Conservation (phyloP, 73 alveolate genomes). For the Paramecium octaurelia region DNA sequence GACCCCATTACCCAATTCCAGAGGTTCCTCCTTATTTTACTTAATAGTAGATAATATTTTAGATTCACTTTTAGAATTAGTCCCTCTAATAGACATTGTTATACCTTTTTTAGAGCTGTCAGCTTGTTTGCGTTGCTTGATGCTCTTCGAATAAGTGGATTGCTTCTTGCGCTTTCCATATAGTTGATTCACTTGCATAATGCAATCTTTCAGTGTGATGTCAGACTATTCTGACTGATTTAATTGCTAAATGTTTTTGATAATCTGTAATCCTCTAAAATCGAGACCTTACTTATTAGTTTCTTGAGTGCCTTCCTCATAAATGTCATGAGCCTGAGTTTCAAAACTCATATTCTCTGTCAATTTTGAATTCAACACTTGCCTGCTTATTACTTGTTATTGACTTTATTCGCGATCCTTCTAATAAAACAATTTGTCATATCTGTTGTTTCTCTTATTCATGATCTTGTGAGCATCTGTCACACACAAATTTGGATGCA, state of each 20-base stretch:
- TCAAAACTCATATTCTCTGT: not conserved
- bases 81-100: not conserved
- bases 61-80: constrained; percentile 10
- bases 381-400: not conserved
- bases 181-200: not conserved
- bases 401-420: not conserved
- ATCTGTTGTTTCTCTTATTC: not conserved
- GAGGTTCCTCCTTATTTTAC: not conserved
- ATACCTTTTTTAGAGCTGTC: not conserved
- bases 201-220: not conserved
- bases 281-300: not conserved
- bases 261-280: not conserved
- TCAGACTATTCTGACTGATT: not conserved
- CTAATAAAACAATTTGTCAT: constrained; percentile 4
- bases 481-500: not conserved
- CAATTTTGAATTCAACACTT: constrained; percentile 38
- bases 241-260: not conserved
- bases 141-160: not conserved
- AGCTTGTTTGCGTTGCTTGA: not conserved
- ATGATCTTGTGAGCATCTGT: not conserved
- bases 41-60: not conserved
- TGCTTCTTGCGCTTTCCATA: not conserved
- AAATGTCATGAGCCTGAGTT: not conserved
- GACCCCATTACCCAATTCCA: not conserved
- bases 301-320: not conserved